A percentile compares a stretch with the other conserved stretches of the same genome.
Conservation (phyloP, 2,329 filamentous ascomycete genomes). For the Emergomyces africanus region DNA sequence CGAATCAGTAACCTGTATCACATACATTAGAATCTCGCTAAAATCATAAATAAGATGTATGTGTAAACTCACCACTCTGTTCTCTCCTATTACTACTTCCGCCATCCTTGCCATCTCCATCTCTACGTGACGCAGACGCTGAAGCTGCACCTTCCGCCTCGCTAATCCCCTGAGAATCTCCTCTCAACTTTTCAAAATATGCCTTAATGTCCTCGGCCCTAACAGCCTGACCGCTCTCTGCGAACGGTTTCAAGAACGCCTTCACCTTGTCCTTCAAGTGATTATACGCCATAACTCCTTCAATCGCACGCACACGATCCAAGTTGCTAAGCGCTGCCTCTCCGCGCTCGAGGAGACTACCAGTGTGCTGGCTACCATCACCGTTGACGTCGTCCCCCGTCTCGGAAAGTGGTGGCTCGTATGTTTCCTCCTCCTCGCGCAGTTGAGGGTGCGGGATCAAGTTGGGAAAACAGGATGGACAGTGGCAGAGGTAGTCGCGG, state of each 20-base stretch:
- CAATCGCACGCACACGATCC: slow-evolving; percentile 83
- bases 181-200: slow-evolving; percentile 88
- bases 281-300: slow-evolving; percentile 97
- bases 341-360: slow-evolving; percentile 76
- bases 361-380: slow-evolving; percentile 52
- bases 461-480: slow-evolving; percentile 62
- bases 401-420: slow-evolving; percentile 78
- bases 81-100: slow-evolving; percentile 28
- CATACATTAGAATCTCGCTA: background rate
- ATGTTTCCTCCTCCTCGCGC: slow-evolving; percentile 85
- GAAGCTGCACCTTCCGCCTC: slow-evolving; percentile 10
- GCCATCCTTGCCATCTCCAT: slow-evolving; percentile 17
- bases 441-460: slow-evolving; percentile 64
- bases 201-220: slow-evolving; percentile 91
- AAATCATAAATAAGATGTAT: background rate
- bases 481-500: slow-evolving; percentile 71
- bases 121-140: slow-evolving; percentile 14
- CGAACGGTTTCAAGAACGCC: slow-evolving; percentile 85
- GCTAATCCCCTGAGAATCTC: slow-evolving; percentile 55
- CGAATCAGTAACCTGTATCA: background rate
- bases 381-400: slow-evolving; percentile 43
- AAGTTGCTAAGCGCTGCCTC: slow-evolving; percentile 86
- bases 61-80: slow-evolving; percentile 31
- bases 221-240: slow-evolving; percentile 76
- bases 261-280: slow-evolving; percentile 93